phyloP scores from a whole-genome alignment of 352 stramenopile genomes.

The Blastocystis sp. region DNA sequence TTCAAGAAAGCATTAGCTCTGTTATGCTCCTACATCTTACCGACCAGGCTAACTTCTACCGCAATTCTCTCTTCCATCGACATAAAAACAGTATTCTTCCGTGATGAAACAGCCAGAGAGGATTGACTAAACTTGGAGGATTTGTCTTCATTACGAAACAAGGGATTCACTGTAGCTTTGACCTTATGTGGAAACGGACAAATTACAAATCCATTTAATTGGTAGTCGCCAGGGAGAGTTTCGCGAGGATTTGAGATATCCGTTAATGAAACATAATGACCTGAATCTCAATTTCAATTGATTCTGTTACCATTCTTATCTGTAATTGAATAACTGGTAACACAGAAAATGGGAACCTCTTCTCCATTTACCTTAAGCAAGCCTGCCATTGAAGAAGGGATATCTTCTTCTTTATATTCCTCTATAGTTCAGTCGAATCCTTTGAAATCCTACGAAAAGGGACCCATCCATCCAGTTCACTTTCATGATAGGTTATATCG shows the following conservation, averaged over 20 bases:
- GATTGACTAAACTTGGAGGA: background rate
- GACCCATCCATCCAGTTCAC: background rate
- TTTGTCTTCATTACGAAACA: background rate
- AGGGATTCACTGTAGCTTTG: background rate
- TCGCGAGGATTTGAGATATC: background rate
- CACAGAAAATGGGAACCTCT: constrained; percentile 36
- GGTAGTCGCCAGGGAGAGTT: background rate
- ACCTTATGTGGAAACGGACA: constrained; percentile 13
- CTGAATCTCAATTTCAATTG: background rate
- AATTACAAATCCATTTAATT: background rate
- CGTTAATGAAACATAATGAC: constrained; percentile 5
- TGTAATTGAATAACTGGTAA: constrained; percentile 21
- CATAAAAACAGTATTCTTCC: background rate
- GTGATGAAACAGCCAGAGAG: background rate
- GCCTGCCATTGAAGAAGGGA: background rate
- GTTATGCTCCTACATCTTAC: background rate
- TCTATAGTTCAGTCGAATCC: background rate
- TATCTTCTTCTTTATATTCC: constrained; percentile 9
- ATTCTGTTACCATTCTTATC: constrained; percentile 1
- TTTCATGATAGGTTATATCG: too few relatives aligned
- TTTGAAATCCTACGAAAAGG: background rate
- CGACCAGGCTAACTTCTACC: background rate
- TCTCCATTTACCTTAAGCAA: background rate
- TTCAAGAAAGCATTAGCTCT: background rate
- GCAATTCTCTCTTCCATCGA: background rate